A percentile compares a stretch with the other conserved stretches of the same genome.
phyloP scores from a whole-genome alignment of 257 asterid species.

The Nicotiana tomentosiformis region DNA sequence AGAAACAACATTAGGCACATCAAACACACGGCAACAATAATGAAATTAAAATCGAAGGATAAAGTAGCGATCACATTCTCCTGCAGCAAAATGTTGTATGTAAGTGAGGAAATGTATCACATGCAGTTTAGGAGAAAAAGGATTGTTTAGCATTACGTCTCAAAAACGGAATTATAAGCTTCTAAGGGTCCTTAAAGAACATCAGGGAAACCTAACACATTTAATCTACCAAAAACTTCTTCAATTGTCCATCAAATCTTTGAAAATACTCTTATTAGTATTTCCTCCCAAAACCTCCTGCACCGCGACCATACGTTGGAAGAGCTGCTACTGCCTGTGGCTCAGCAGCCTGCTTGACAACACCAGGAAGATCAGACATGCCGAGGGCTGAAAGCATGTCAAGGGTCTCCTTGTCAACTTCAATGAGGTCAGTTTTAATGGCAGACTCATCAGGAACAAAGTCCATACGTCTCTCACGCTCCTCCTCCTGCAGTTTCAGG shows the following conservation, averaged over 20 bases:
- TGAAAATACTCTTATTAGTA: constrained; percentile 6
- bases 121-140: not conserved
- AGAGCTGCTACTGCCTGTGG: constrained; percentile 18
- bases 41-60: too few relatives aligned
- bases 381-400: constrained; percentile 46
- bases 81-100: not conserved
- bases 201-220: not conserved
- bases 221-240: constrained; percentile 2
- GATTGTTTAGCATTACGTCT: not conserved
- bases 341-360: constrained; percentile 24
- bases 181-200: not conserved
- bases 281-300: constrained; percentile 28
- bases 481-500: constrained; percentile 39
- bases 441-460: constrained; percentile 51
- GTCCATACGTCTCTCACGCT: constrained; percentile 48
- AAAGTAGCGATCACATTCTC: not conserved
- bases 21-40: too few relatives aligned
- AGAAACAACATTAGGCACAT: too few relatives aligned
- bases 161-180: not conserved
- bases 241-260: not conserved
- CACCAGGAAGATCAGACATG: constrained; percentile 47
- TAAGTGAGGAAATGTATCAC: not conserved
- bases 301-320: constrained; percentile 27
- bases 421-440: constrained; percentile 39
- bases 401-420: constrained; percentile 47